These are phyloP conservation scores for Cercophora samala DNA, from an alignment of 495 filamentous ascomycete genomes.

Conservation along the genomic window DNA sequence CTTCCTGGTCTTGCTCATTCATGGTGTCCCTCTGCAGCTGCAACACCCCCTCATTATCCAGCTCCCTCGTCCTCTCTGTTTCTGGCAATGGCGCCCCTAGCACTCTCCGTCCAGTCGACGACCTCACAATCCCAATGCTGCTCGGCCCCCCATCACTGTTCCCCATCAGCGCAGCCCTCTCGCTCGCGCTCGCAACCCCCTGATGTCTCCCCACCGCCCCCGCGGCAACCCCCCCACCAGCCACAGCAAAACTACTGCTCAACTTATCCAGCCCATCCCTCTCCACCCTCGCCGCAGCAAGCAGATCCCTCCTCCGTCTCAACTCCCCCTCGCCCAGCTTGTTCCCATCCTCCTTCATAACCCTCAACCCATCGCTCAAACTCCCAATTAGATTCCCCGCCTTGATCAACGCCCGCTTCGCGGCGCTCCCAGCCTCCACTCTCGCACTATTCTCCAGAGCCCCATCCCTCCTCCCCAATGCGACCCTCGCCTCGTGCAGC, in stretches of 20 bases:
- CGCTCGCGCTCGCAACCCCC: slow-evolving; percentile 29
- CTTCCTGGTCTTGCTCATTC: slow-evolving; percentile 77
- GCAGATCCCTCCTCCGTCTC: slow-evolving; percentile 71
- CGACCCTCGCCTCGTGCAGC: slow-evolving; percentile 76
- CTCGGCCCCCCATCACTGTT: slow-evolving; percentile 9
- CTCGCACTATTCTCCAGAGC: slow-evolving; percentile 53
- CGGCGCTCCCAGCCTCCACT: slow-evolving; percentile 69
- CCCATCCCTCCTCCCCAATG: slow-evolving; percentile 71
- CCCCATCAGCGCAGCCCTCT: slow-evolving; percentile 38
- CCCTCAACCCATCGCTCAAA: slow-evolving; percentile 68
- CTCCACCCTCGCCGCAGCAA: slow-evolving; percentile 76
- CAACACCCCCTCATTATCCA: slow-evolving; percentile 86
- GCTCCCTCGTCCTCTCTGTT: slow-evolving; percentile 79
- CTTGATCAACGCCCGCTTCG: slow-evolving; percentile 77
- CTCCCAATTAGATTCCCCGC: slow-evolving; percentile 63
- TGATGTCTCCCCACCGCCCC: slow-evolving; percentile 18
- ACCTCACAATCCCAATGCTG: neutral
- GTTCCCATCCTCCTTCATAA: slow-evolving; percentile 39
- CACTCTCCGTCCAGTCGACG: slow-evolving; percentile 55
- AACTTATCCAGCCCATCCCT: slow-evolving; percentile 82
- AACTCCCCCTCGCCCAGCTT: slow-evolving; percentile 82
- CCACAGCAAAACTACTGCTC: slow-evolving; percentile 63
- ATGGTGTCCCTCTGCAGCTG: slow-evolving; percentile 82
- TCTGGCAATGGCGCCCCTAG: slow-evolving; percentile 75
- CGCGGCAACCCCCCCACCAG: slow-evolving; percentile 19